A percentile compares a stretch with the other conserved stretches of the same genome.
These are phyloP conservation scores for Diospyros kaki DNA, from an alignment of 148 eudicot genomes.

Conservation along the genomic window DNA sequence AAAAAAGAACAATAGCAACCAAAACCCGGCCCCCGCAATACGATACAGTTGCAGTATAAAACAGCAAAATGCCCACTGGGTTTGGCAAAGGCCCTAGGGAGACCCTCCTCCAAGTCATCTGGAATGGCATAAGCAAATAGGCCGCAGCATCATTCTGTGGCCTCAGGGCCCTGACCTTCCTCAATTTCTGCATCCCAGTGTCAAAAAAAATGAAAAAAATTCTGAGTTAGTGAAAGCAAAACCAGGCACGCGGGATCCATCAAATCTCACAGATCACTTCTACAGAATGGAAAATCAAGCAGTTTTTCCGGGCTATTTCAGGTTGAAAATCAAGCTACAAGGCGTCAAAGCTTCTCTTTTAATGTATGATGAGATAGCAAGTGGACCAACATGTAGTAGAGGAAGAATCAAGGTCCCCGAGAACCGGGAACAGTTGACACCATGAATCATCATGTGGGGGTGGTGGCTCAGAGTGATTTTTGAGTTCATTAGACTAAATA, in stretches of 20 bases:
- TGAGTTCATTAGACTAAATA: too few species aligned
- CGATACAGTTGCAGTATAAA: background rate
- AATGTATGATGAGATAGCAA: too few species aligned
- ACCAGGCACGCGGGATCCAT: background rate
- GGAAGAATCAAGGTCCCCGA: too few species aligned
- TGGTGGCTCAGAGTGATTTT: too few species aligned
- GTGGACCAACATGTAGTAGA: too few species aligned
- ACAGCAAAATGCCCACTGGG: background rate
- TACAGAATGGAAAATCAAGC: background rate
- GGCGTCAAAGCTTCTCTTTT: too few species aligned
- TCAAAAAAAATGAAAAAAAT: background rate
- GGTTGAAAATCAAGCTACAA: too few species aligned
- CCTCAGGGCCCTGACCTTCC: conserved; percentile 1
- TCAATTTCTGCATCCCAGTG: conserved; percentile 3
- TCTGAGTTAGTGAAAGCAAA: background rate
- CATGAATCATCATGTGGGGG: too few species aligned
- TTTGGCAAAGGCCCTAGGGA: background rate
- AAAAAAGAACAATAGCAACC: background rate
- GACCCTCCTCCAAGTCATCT: background rate
- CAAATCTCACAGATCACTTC: background rate
- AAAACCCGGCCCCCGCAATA: background rate
- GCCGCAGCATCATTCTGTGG: background rate
- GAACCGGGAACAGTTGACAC: too few species aligned
- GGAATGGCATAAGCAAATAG: background rate
- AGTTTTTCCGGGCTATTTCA: too few species aligned